phyloP scores from a whole-genome alignment of 768 basidiomycete genomes.

The Tephrocybe sp. region DNA sequence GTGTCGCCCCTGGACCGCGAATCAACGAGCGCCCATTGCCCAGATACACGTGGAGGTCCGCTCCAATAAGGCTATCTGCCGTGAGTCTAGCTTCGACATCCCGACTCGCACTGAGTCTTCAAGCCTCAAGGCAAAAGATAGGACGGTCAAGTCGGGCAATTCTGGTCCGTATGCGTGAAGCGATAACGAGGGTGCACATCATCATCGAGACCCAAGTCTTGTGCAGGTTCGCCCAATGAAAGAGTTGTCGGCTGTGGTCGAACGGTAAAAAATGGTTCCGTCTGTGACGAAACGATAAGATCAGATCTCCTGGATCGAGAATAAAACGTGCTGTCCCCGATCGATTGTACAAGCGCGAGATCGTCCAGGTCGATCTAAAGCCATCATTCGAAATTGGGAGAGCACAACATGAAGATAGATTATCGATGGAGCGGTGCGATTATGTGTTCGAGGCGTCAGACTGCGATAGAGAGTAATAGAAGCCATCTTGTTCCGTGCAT shows the following conservation, averaged over 20 bases:
- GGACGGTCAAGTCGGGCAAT: not conserved
- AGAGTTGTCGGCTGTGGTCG: no score
- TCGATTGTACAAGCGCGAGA: constrained; percentile 12
- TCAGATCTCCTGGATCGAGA: not conserved
- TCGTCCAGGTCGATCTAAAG: constrained; percentile 8
- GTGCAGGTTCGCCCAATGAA: no score
- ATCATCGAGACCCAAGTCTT: no score
- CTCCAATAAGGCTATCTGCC: not conserved
- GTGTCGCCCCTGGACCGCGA: constrained; percentile 3
- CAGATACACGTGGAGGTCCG: constrained; percentile 9
- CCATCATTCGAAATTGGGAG: constrained; percentile 2
- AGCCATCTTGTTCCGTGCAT: not conserved
- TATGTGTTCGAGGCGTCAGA: not conserved
- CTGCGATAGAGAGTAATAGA: constrained; percentile 1
- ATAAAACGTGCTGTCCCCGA: constrained; percentile 4
- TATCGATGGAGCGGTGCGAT: constrained; percentile 18
- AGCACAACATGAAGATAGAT: constrained; percentile 7
- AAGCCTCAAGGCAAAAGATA: not conserved
- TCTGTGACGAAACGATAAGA: constrained; percentile 5
- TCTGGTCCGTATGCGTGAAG: no score
- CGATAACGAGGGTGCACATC: not conserved
- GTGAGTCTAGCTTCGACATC: constrained; percentile 4
- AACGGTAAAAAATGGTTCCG: not conserved
- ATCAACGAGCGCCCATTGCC: constrained; percentile 6
- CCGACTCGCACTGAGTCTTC: constrained; percentile 6